A percentile compares a stretch with the other conserved stretches of the same genome.
Evolutionary conservation across 2,329 filamentous ascomycete species (phyloP).

Genomic region (Alternaria conjuncta): DNA sequence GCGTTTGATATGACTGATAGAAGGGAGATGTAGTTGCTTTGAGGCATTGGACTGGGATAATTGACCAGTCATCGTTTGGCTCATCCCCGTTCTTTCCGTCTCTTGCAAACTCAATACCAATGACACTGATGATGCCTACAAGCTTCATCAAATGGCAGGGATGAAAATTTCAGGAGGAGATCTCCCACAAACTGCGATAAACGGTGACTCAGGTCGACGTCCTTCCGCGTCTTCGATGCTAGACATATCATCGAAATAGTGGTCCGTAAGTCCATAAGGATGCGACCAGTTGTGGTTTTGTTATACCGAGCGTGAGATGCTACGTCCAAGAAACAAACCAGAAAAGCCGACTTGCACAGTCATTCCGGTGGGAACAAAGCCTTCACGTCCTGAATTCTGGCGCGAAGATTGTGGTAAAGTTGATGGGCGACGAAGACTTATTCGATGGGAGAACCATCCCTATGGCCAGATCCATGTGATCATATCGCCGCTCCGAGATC

Average conservation of each 20-base stretch:
- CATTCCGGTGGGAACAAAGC: neutral
- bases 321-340: neutral
- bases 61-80: neutral
- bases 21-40: neutral
- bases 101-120: neutral
- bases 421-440: neutral
- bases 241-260: slow-evolving; percentile 22
- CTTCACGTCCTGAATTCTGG: neutral
- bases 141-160: neutral
- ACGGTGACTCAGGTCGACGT: neutral
- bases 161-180: rapidly evolving
- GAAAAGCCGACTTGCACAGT: neutral
- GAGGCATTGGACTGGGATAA: neutral
- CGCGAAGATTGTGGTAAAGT: neutral
- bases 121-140: neutral
- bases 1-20: neutral
- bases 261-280: slow-evolving; percentile 22
- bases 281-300: neutral
- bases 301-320: neutral
- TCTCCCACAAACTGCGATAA: neutral
- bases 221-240: neutral
- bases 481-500: neutral
- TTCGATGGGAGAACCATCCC: neutral
- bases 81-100: neutral
- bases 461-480: no score